Evolutionary conservation across 2,329 filamentous ascomycete genomes (phyloP).

Genomic region (Ophiostoma perfectum): DNA sequence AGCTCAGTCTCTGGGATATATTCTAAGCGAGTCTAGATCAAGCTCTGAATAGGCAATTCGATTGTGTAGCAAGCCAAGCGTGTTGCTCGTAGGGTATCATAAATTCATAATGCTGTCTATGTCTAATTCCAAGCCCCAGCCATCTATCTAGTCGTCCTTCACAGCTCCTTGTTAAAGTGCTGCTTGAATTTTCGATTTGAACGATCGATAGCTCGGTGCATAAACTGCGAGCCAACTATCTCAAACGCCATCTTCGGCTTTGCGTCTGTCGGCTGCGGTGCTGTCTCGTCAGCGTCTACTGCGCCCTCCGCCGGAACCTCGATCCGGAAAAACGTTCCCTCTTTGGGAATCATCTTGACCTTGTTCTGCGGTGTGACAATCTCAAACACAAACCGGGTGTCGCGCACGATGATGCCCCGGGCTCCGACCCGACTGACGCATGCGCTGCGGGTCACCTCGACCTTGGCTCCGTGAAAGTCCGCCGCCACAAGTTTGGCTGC

Average conservation of each 20-base stretch:
- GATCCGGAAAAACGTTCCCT: constrained; percentile 79
- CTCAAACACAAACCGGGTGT: constrained; percentile 81
- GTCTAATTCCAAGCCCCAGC: not conserved
- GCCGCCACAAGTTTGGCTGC: constrained; percentile 76
- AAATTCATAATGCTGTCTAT: constrained; percentile 14
- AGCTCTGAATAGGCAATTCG: not conserved
- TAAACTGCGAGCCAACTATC: constrained; percentile 80
- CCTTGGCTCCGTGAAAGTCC: constrained; percentile 81
- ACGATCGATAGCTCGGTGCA: constrained; percentile 73
- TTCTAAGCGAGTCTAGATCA: constrained; percentile 48
- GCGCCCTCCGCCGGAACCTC: constrained; percentile 45
- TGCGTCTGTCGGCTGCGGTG: not conserved
- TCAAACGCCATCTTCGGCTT: constrained; percentile 61
- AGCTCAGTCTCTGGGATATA: constrained; percentile 91
- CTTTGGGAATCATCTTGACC: constrained; percentile 80
- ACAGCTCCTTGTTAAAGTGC: constrained; percentile 71
- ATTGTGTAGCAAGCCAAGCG: not conserved
- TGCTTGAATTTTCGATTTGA: constrained; percentile 89
- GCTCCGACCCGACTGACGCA: constrained; percentile 79
- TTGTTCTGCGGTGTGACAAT: constrained; percentile 67
- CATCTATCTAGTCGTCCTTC: constrained; percentile 33
- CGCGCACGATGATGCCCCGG: constrained; percentile 79
- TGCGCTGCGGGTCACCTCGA: constrained; percentile 75
- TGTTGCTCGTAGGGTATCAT: constrained; percentile 18
- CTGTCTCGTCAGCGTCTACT: not conserved